Evolutionary conservation across 2,329 filamentous ascomycete species (phyloP), one percentile per base, ranked within the genome.

Genomic region (Stagonosporopsis rhizophila): DNA sequence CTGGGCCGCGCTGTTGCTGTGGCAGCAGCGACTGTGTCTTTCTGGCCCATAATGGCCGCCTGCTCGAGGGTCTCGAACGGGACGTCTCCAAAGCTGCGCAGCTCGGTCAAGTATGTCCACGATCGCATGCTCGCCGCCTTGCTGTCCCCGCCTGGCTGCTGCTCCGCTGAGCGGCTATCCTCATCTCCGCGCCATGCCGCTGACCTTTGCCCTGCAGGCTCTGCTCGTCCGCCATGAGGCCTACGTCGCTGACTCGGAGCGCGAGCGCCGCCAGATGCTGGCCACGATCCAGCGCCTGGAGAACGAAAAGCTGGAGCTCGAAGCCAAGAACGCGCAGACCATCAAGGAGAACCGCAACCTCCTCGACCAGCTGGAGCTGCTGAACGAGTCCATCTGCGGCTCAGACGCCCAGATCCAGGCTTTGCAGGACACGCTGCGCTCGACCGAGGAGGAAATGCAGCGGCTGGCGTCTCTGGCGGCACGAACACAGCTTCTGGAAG

Each of bases 161-260:
- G 44, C 57, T 52, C 53, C 47, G 32, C 37, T 53, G 38, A 51
- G 56, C 42, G 40, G 45, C 50, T 48, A 53, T 53, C 58, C 54
- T 58, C 42, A 54, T 34, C 60, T 65, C 23, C 63, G 62, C 50
- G 68, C 71, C 57, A 80, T 82, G 64, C 83, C 83, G 79, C 89
- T 96, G 78, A 96, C 87, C 49, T 90, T 69, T 61, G 58, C 66
- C 86, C 78, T 80, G 84, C 87, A 98, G 95, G 92, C 92, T 58
- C 83, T 99, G 53, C 86, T 99, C 38, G 87, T 89, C 62, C 89
- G 94, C 69, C 93, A 99, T 84, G 93, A 98, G 81, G 87, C 90
- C 57, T 97, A 96, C 78, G 94, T 97, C 83, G 89, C 89, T 66
- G 92, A 96, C 75, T 92, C 93, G 57, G 92, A 96, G 80, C 87